phyloP scores from a whole-genome alignment of 352 stramenopile species.

The Globisporangium orthogonon region DNA sequence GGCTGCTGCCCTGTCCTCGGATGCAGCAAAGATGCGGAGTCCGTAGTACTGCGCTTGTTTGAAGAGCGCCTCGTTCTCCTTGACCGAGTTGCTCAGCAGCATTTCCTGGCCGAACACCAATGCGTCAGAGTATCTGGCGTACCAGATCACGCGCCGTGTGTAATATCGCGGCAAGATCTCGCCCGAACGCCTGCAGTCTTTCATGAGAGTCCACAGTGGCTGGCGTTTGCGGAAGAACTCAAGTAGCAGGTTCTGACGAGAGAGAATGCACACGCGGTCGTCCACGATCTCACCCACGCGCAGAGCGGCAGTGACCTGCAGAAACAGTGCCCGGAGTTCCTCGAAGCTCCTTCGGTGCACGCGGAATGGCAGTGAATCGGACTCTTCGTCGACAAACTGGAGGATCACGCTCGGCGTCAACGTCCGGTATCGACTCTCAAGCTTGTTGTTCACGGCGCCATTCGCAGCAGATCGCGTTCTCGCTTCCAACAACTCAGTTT shows the following conservation, averaged over 20 bases:
- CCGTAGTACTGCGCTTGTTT: slow-evolving; percentile 18
- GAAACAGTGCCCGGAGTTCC: slow-evolving; percentile 17
- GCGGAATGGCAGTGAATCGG: neutral
- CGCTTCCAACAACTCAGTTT: neutral
- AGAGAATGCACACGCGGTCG: slow-evolving; percentile 22
- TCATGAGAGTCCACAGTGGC: slow-evolving; percentile 28
- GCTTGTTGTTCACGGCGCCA: neutral
- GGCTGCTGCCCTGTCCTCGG: slow-evolving; percentile 9
- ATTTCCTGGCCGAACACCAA: slow-evolving; percentile 27
- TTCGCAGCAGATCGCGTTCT: neutral
- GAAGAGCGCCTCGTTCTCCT: slow-evolving; percentile 26
- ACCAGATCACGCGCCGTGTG: slow-evolving; percentile 19
- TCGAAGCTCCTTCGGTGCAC: slow-evolving; percentile 1
- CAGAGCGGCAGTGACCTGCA: slow-evolving; percentile 22
- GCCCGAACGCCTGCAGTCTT: slow-evolving; percentile 23
- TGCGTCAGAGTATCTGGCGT: slow-evolving; percentile 20
- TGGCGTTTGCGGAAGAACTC: slow-evolving; percentile 20
- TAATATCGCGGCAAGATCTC: slow-evolving; percentile 13
- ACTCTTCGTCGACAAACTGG: slow-evolving; percentile 14
- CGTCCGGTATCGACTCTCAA: neutral
- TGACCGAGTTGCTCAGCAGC: slow-evolving; percentile 23
- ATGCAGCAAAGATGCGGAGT: slow-evolving; percentile 21
- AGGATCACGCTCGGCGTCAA: slow-evolving; percentile 6
- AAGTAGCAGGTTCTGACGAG: slow-evolving; percentile 17
- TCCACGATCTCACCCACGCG: slow-evolving; percentile 19